Evolutionary conservation across 768 basidiomycete genomes (phyloP), one percentile per base, ranked within the genome.

Genomic region (Hysterangium stoloniferum): DNA sequence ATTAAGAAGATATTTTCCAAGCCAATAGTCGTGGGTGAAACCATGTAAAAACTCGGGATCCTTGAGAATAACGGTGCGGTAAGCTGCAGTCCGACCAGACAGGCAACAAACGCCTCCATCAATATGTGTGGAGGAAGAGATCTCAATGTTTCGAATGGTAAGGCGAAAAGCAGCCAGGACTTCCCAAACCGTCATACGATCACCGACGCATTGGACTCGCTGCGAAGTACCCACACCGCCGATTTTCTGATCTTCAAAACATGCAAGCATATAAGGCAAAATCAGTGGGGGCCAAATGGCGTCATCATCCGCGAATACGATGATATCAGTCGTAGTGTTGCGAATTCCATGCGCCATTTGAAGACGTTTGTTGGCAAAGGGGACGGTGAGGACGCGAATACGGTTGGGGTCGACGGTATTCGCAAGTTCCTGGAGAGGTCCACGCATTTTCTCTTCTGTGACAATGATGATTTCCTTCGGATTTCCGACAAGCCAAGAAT

Each of bases 331-430:
- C 0, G 85, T 83, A 20, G 86, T 85, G 63, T 90, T 84, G 65
- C 84, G 84, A 65, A 95, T 94, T 7, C 91, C 93, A 58, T 94
- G 88, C 56, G 80, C 76, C 93, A 95, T 95, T 68, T 95, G 91
- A 29, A 93, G 72, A 19, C 92, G 84, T 66, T 94, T 94, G 71
- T 94, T 94, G 56, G 93, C 91, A 60, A 85, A 93, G 3, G 90
- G 91, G 12, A 93, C 89, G 17, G 89, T 93, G 53, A 92, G 73
- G 24, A 93, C 90, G 36, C 86, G 82, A 53, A 93, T 92, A 50
- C 80, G 78, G 54, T 80, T 71, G 0, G 89, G 88, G 66, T 91
- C 85, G 62, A 96, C 89, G 44, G 83, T 74, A 63, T 88, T 79
- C 45, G 93, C 93, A 52, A 96, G 82, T 33, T 87, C 86, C 62